Evolutionary conservation across 2,329 filamentous ascomycete species (phyloP).

Genomic region (Neonectria sp.): DNA sequence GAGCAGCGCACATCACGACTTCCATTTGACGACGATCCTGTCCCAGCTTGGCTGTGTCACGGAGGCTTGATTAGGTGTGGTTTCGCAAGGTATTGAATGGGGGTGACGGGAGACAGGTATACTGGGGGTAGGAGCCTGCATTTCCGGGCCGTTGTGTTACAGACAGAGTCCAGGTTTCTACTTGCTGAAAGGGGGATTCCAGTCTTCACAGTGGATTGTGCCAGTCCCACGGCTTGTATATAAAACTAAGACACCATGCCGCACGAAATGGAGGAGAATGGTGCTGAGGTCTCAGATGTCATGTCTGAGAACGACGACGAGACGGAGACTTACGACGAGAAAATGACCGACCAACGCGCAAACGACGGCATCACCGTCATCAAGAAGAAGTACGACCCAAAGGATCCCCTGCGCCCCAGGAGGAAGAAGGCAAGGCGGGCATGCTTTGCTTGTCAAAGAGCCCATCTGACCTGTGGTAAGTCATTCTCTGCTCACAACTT

Average conservation of each 20-base stretch:
- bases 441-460: slow-evolving; percentile 96
- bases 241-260: slow-evolving; percentile 70
- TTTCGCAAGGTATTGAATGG: slow-evolving; percentile 50
- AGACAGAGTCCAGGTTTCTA: slow-evolving; percentile 34
- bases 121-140: slow-evolving; percentile 51
- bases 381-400: slow-evolving; percentile 83
- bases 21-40: slow-evolving; percentile 42
- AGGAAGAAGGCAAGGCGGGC: slow-evolving; percentile 97
- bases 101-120: slow-evolving; percentile 44
- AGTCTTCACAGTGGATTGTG: slow-evolving; percentile 38
- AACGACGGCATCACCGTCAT: slow-evolving; percentile 64
- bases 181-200: slow-evolving; percentile 43
- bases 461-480: slow-evolving; percentile 98
- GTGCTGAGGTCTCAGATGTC: slow-evolving; percentile 70
- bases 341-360: slow-evolving; percentile 65
- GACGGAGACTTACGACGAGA: slow-evolving; percentile 65
- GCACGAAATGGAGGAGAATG: slow-evolving; percentile 67
- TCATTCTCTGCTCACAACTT: slow-evolving; percentile 48
- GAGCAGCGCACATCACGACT: slow-evolving; percentile 35
- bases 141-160: slow-evolving; percentile 50
- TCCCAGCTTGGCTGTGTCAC: slow-evolving; percentile 51
- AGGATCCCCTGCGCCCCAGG: slow-evolving; percentile 90
- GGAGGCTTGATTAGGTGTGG: slow-evolving; percentile 52
- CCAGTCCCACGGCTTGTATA: slow-evolving; percentile 51
- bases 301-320: slow-evolving; percentile 74